Evolutionary conservation across 345 rosid genomes (phyloP).

Genomic region (Luvunga scandens): DNA sequence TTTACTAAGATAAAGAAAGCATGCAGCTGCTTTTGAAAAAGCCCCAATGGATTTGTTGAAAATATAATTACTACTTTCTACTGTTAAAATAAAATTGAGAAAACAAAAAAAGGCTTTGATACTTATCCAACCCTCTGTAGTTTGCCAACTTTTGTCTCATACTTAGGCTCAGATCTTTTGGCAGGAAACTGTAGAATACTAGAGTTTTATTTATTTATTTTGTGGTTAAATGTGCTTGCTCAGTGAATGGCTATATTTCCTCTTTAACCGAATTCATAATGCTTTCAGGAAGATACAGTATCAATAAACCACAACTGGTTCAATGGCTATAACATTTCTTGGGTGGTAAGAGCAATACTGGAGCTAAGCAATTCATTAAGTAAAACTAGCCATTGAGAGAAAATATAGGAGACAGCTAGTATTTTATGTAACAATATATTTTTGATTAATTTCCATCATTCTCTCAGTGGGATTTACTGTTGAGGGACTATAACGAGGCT

Average conservation of each 20-base stretch:
- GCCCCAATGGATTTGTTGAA: not conserved
- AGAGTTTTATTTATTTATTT: not conserved
- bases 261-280: constrained; percentile 17
- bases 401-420: not conserved
- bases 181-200: not conserved
- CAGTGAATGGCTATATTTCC: not conserved
- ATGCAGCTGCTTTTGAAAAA: constrained; percentile 2
- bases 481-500: constrained; percentile 75
- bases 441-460: constrained; percentile 17
- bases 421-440: not conserved
- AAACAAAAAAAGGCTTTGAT: not conserved
- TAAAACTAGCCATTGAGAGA: constrained; percentile 5
- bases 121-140: not conserved
- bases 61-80: not conserved
- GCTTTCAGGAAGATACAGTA: constrained; percentile 81
- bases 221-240: not conserved
- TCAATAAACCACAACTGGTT: constrained; percentile 98
- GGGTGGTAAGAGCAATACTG: constrained; percentile 65
- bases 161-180: not conserved
- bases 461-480: constrained; percentile 77
- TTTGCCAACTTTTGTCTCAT: not conserved
- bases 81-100: not conserved
- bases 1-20: not conserved
- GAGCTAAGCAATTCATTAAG: constrained; percentile 7
- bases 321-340: constrained; percentile 73